These are phyloP conservation scores for Cenchrus purpureus DNA, from an alignment of 176 grass and related monocot genomes.

Conservation along the genomic window DNA sequence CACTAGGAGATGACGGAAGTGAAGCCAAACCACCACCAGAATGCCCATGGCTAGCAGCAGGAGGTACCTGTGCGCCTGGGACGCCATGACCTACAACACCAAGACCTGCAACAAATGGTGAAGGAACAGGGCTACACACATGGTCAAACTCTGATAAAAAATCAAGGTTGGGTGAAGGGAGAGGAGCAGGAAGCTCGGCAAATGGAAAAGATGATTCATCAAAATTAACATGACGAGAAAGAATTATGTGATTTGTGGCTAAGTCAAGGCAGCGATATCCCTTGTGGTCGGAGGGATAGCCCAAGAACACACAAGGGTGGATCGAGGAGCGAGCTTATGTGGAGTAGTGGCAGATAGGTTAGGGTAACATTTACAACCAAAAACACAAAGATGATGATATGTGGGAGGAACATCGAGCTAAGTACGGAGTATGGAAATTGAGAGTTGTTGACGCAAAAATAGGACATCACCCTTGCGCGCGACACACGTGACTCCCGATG, in stretches of 20 bases:
- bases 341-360: not conserved
- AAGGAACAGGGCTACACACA: not conserved
- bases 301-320: not conserved
- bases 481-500: no score
- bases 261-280: not conserved
- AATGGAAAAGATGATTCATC: not conserved
- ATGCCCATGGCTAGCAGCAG: no score
- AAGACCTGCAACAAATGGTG: not conserved
- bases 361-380: not conserved
- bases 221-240: not conserved
- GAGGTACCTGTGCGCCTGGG: no score
- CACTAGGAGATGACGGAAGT: no score
- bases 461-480: no score
- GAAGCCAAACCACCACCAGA: no score
- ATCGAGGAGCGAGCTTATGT: not conserved
- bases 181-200: not conserved
- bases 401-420: not conserved
- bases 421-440: not conserved
- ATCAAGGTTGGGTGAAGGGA: not conserved
- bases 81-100: not conserved
- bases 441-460: not conserved
- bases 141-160: not conserved
- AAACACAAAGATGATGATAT: not conserved
- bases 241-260: not conserved
- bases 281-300: not conserved